Evolutionary conservation across 495 filamentous ascomycete species (phyloP).

Genomic region (Chaetomidium leptoderma): DNA sequence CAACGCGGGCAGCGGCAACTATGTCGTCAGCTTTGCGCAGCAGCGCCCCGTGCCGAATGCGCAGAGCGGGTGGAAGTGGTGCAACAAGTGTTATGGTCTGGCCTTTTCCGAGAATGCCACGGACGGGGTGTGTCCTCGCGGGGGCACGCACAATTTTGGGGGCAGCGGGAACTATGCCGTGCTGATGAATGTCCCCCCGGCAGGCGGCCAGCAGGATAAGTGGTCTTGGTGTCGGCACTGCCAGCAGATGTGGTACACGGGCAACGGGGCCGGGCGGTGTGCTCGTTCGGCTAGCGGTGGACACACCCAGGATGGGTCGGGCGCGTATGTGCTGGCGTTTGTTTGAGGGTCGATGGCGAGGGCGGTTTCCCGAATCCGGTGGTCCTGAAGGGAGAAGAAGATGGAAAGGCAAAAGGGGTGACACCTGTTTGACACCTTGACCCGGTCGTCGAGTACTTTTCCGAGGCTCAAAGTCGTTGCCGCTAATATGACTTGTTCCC

Average conservation of each 20-base stretch:
- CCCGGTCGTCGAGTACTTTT: no score
- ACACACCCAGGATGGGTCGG: background rate
- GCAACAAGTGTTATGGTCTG: conserved; percentile 2
- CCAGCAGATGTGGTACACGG: background rate
- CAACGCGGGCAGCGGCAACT: background rate
- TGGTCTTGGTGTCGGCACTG: background rate
- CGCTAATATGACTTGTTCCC: no score
- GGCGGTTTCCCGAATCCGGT: no score
- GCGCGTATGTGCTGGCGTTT: background rate
- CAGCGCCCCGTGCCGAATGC: background rate
- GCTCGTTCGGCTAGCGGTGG: background rate
- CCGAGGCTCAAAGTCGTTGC: no score
- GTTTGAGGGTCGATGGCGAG: no score
- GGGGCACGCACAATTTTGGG: conserved; percentile 1
- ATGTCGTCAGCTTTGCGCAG: background rate
- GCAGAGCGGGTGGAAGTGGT: conserved; percentile 5
- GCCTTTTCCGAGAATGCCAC: background rate
- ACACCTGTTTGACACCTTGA: no score
- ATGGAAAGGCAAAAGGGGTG: no score
- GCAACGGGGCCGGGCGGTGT: background rate
- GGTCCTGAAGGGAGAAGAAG: no score
- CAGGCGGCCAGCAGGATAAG: background rate
- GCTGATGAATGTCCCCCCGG: background rate
- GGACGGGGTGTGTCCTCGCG: conserved; percentile 7
- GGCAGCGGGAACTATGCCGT: conserved; percentile 1